Percentiles rank a stretch among this genome's conserved stretches.
phyloP scores from a whole-genome alignment of 257 asterid genomes.

The Cinchona pubescens region DNA sequence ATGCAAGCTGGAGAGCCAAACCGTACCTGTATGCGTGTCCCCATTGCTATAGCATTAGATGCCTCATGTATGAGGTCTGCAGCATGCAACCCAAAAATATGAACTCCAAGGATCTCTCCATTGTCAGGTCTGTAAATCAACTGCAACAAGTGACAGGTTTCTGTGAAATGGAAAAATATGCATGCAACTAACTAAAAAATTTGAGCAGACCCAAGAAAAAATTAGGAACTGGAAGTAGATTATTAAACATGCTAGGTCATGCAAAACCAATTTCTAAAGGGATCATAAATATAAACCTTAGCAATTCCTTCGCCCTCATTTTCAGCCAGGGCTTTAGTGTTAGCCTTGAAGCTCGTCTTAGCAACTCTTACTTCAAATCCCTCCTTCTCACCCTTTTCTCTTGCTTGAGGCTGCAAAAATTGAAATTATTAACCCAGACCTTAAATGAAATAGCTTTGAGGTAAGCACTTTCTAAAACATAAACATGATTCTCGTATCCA shows the following conservation, averaged over 20 bases:
- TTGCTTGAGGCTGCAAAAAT: slow-evolving; percentile 79
- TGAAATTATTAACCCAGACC: slow-evolving; percentile 19
- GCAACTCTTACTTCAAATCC: slow-evolving; percentile 80
- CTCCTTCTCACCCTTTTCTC: slow-evolving; percentile 83
- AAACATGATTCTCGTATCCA: no score
- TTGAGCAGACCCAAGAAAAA: background rate
- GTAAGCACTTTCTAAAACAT: background rate
- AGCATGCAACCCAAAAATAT: slow-evolving; percentile 87
- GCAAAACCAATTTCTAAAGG: slow-evolving; percentile 4
- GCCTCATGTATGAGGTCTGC: slow-evolving; percentile 97
- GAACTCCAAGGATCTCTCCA: slow-evolving; percentile 95
- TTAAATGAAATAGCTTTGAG: background rate
- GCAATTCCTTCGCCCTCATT: slow-evolving; percentile 96
- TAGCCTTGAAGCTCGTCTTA: slow-evolving; percentile 92
- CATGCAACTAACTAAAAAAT: background rate
- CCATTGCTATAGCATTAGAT: slow-evolving; percentile 87
- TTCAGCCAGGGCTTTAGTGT: slow-evolving; percentile 94
- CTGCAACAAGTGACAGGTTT: slow-evolving; percentile 48
- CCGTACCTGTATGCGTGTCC: slow-evolving; percentile 76
- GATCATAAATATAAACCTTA: slow-evolving; percentile 46
- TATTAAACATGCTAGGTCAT: background rate
- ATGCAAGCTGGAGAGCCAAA: slow-evolving; percentile 16
- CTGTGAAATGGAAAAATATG: background rate
- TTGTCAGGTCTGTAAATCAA: slow-evolving; percentile 84
- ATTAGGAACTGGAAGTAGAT: background rate